Evolutionary conservation across 163 green algal genomes (phyloP).

Genomic region (Prototheca wickerhamii): DNA sequence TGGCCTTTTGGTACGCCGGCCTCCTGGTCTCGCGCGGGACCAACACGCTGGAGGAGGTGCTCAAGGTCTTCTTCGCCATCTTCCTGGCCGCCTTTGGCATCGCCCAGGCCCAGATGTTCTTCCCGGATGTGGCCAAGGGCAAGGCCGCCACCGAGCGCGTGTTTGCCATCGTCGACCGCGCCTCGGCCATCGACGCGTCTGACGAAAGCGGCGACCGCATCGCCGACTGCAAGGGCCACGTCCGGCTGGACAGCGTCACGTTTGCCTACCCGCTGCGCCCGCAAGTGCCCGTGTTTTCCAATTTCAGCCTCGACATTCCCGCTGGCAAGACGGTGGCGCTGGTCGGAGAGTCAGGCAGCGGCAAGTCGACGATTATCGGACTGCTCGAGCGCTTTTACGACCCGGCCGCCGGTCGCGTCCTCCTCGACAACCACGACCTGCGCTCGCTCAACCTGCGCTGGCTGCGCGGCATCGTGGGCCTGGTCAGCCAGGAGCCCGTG

Average conservation of each 20-base stretch:
- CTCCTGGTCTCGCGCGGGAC: slow-evolving; percentile 32
- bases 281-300: slow-evolving; percentile 51
- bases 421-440: slow-evolving; percentile 75
- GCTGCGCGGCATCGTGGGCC: slow-evolving; percentile 51
- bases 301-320: slow-evolving; percentile 41
- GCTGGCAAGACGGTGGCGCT: slow-evolving; percentile 56
- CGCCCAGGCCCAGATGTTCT: slow-evolving; percentile 43
- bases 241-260: slow-evolving; percentile 63
- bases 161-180: slow-evolving; percentile 67
- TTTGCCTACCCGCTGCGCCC: slow-evolving; percentile 81
- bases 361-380: slow-evolving; percentile 78
- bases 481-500: slow-evolving; percentile 63
- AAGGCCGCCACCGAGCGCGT: slow-evolving; percentile 42
- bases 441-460: slow-evolving; percentile 35
- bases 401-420: slow-evolving; percentile 49
- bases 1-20: slow-evolving; percentile 58
- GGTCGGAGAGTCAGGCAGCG: slow-evolving; percentile 71
- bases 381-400: slow-evolving; percentile 88
- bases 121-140: slow-evolving; percentile 72
- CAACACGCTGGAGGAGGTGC: slow-evolving; percentile 41
- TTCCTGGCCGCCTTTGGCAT: slow-evolving; percentile 55
- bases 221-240: slow-evolving; percentile 27
- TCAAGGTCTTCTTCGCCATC: slow-evolving; percentile 67
- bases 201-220: slow-evolving; percentile 17
- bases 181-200: slow-evolving; percentile 30